Base-by-base conservation (phyloP, 495 filamentous ascomycete species). In the Geopyxis carbonaria region DNA sequence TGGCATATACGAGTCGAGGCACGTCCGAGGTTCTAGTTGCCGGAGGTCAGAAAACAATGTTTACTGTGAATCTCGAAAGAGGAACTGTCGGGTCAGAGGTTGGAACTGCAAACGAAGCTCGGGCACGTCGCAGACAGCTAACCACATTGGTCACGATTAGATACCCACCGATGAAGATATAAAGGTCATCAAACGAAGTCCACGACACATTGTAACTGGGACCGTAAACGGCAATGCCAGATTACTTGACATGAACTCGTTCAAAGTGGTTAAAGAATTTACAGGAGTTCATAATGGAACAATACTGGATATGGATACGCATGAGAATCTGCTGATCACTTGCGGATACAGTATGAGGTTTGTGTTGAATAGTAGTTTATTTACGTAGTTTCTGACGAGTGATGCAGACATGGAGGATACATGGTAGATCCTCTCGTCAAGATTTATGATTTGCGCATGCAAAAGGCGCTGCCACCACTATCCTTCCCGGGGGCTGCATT, bases 291-390 rank as follows among this genome's bases (percentile, higher is more conserved):
- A 95, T 45, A 68, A 70, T 2, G 75, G 80, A 2, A 72, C 68
- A 18, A 79, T 95, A 46, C 87, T 80, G 53, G 85, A 94, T 53
- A 93, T 99, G 79, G 87, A 95, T 60, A 82, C 83, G 5, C 78
- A 84, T 40, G 77, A 81, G 45, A 84, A 93, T 51, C 83, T 82
- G 44, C 69, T 95, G 21, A 75, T 94, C 14, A 94, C 86, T 18
- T 99, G 89, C 57, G 89, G 89, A n/a, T 89, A 80, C 55, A 87
- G 85, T 1, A 65, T 76, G 13, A 73, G 82, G 47, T 72, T 70
- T 24, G 58, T 73, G 13, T 10, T 5, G 27, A 5, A 5, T 34
- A 3, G 2, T 19, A n/a, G 38, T 40, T 31, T 21, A 19, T 34
- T 8, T 18, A 20, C 16, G 2, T 22, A 38, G 7, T 29, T 30